A percentile compares a stretch with the other conserved stretches of the same genome.
Evolutionary conservation across 495 filamentous ascomycete genomes (phyloP).

Genomic region (Neurospora sp.): DNA sequence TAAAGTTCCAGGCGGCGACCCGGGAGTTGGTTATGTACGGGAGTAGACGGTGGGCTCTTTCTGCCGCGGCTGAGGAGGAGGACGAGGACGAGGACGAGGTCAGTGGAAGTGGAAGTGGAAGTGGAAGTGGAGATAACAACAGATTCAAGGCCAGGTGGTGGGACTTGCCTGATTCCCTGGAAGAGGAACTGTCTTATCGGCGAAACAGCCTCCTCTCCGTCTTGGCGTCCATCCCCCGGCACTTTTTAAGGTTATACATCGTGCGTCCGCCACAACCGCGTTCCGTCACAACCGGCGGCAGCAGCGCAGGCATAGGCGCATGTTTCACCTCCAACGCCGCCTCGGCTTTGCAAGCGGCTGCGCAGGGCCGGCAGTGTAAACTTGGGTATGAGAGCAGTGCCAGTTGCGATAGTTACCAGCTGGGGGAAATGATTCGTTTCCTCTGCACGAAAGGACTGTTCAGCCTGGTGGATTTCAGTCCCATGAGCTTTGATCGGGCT

Average conservation of each 20-base stretch:
- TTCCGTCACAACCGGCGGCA: background rate
- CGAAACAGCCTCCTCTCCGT: conserved; percentile 63
- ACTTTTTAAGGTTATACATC: conserved; percentile 62
- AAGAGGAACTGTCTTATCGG: conserved; percentile 61
- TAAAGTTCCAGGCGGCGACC: conserved; percentile 43
- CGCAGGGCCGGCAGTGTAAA: conserved; percentile 49
- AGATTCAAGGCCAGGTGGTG: conserved; percentile 35
- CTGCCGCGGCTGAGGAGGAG: conserved; percentile 14
- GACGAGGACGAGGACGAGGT: no score
- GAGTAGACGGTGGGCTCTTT: conserved; percentile 47
- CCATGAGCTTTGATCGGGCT: conserved; percentile 17
- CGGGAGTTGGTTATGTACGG: conserved; percentile 56
- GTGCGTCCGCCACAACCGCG: conserved; percentile 26
- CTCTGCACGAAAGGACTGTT: conserved; percentile 46
- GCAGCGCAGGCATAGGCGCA: background rate
- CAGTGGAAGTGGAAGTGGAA: no score
- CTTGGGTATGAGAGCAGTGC: conserved; percentile 64
- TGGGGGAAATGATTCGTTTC: conserved; percentile 79
- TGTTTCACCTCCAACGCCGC: background rate
- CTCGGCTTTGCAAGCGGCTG: background rate
- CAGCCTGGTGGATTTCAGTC: conserved; percentile 36
- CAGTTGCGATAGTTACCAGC: conserved; percentile 76
- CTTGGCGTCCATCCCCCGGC: conserved; percentile 61
- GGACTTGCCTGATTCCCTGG: conserved; percentile 60
- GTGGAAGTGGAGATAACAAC: no score